Conservation (phyloP, 2,329 filamentous ascomycete genomes). For the Penicillium sp. region DNA sequence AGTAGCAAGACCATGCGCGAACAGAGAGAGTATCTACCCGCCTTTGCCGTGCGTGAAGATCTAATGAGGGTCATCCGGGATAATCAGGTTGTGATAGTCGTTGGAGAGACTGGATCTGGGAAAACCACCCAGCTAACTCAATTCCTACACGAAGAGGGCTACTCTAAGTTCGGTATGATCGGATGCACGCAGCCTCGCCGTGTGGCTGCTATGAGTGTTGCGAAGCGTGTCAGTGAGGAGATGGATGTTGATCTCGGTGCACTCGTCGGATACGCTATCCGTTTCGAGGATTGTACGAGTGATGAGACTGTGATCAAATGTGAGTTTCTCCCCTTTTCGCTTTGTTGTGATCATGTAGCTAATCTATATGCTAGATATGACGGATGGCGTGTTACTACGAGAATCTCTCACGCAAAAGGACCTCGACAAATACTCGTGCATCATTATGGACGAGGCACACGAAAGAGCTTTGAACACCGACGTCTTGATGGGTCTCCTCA, state of each 20-base stretch:
- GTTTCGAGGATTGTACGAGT: constrained; percentile 97
- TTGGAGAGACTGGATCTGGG: constrained; percentile 94
- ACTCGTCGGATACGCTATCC: constrained; percentile 91
- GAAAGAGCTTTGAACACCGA: constrained; percentile 95
- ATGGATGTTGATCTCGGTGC: constrained; percentile 92
- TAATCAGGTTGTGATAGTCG: constrained; percentile 95
- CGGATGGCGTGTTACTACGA: constrained; percentile 87
- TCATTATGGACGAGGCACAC: constrained; percentile 99
- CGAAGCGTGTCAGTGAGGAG: constrained; percentile 95
- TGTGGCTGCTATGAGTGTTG: constrained; percentile 98
- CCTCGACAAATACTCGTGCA: constrained; percentile 92
- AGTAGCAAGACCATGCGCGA: constrained; percentile 86
- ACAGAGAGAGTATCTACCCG: constrained; percentile 88
- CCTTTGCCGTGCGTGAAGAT: constrained; percentile 94
- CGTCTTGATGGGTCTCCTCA: constrained; percentile 94
- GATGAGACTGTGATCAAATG: constrained; percentile 93
- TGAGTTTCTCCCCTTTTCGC: constrained; percentile 30
- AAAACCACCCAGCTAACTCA: constrained; percentile 98
- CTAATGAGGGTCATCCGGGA: constrained; percentile 87
- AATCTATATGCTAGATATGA: constrained; percentile 65
- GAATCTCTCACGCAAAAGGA: constrained; percentile 92
- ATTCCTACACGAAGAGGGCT: constrained; percentile 93
- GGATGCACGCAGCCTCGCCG: constrained; percentile 94
- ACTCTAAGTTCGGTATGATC: constrained; percentile 82
- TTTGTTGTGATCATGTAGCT: constrained; percentile 2